Evolutionary conservation across 1,284 basidiomycete species (phyloP), one percentile per base, ranked within the genome.

Genomic region (Ceratobasidium sp.): DNA sequence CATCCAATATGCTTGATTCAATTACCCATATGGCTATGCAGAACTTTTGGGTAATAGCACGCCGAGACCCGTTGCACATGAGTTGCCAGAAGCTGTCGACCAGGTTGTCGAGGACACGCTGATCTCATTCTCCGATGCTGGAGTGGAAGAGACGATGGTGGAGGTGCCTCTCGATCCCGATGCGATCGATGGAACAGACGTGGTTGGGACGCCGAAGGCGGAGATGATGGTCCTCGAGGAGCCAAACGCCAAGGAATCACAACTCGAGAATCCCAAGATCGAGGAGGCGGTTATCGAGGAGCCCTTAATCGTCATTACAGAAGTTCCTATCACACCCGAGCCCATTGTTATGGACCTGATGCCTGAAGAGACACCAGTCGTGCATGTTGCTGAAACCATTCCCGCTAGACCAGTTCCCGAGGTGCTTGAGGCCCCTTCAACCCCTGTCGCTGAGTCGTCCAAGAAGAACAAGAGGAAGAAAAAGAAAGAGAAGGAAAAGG

Each of bases 381-480:
- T 55, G 52, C 59, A n/a, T 28, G 26, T 36, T 23, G 8, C 32
- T 30, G 48, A 65, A 62, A 26, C 62, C 18, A 21, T 16, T n/a
- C 32, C 0, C 26, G 30, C 26, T 23, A n/a, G n/a, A 30, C 48
- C 6, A 16, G n/a, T 26, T 32, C 18, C 48, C 12, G 32, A 32
- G 39, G 43, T 16, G 28, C 10, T 43, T 30, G 59, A 61, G 26
- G 26, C 43, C 14, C 59, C 59, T 4, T 26, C 41, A 6, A 46
- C 53, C 16, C 61, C 61, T 14, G 61, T 64, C 45, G 41, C 43
- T 30, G 53, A 57, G 41, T 60, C 58, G 8, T 60, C 58, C 3
- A 61, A 46, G 59, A 61, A 61, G 41, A 61, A 21, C 41, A 61
- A 46, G 41, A 61, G 39, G 39, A 61, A 61, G 59, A 61, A 46